A percentile compares a stretch with the other conserved stretches of the same genome.
phyloP scores from a whole-genome alignment of 768 basidiomycete genomes.

The Suillus brevipes region DNA sequence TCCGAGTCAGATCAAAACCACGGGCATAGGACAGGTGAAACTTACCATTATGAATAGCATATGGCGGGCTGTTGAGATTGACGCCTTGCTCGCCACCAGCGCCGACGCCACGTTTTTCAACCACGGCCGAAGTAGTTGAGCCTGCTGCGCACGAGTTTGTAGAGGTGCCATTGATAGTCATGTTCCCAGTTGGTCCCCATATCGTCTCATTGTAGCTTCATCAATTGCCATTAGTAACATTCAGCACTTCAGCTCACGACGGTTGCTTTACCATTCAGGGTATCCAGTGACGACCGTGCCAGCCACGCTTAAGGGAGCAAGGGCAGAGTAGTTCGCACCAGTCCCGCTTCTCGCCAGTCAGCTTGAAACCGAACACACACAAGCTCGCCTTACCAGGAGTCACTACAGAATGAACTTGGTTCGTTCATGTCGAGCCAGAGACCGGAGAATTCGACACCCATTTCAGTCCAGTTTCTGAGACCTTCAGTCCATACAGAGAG shows the following conservation, averaged over 20 bases:
- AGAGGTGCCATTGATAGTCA: constrained; percentile 65
- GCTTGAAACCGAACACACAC: neutral
- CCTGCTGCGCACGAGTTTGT: constrained; percentile 44
- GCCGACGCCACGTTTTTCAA: constrained; percentile 48
- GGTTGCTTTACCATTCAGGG: constrained; percentile 61
- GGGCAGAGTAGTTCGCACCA: constrained; percentile 54
- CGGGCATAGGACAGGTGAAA: neutral
- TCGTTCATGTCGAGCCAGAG: constrained; percentile 78
- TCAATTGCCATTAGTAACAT: neutral
- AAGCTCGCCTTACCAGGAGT: constrained; percentile 47
- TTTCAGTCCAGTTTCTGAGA: constrained; percentile 51
- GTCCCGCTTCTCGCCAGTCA: constrained; percentile 40
- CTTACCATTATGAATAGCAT: constrained; percentile 71
- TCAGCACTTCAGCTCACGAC: neutral
- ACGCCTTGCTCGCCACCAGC: constrained; percentile 48
- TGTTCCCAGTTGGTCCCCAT: constrained; percentile 72
- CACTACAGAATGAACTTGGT: constrained; percentile 60
- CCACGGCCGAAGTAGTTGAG: constrained; percentile 11
- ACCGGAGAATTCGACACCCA: constrained; percentile 60
- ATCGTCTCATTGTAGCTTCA: constrained; percentile 59
- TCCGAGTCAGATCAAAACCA: neutral
- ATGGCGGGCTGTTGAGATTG: constrained; percentile 60
- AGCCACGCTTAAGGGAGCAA: constrained; percentile 52
- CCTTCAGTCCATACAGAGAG: constrained; percentile 63
- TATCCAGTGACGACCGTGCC: constrained; percentile 55